Evolutionary conservation across 2,329 filamentous ascomycete species (phyloP).

Genomic region (Arachnomyces sp.): DNA sequence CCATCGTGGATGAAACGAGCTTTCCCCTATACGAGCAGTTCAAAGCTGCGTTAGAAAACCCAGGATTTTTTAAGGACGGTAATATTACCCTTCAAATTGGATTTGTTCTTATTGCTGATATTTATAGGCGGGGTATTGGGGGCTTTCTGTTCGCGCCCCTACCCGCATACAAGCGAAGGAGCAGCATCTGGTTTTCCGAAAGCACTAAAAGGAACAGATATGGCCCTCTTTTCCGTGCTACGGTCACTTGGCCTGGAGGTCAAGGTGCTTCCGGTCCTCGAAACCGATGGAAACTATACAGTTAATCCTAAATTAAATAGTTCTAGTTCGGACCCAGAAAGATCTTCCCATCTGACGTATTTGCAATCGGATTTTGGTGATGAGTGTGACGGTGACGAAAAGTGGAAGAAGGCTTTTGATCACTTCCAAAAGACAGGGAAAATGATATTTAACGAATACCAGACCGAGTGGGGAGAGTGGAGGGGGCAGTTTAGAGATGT

Average conservation of each 20-base stretch:
- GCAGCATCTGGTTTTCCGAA: conserved; percentile 22
- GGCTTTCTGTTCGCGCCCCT: conserved; percentile 41
- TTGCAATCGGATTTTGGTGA: no score
- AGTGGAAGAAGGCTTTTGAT: no score
- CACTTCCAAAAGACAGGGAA: no score
- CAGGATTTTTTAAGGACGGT: conserved; percentile 33
- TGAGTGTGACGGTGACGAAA: no score
- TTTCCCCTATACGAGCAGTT: conserved; percentile 32
- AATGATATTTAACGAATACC: no score
- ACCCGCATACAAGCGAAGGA: conserved; percentile 33
- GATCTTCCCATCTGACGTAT: no score
- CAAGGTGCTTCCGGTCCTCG: conserved; percentile 23
- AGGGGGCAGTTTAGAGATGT: no score
- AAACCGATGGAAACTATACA: background rate
- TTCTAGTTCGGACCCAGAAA: background rate
- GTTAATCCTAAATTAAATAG: background rate
- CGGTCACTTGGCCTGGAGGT: conserved; percentile 24
- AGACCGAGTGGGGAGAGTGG: no score
- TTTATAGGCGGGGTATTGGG: conserved; percentile 38
- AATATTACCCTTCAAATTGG: conserved; percentile 1
- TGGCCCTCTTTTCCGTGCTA: conserved; percentile 35
- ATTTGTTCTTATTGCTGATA: conserved; percentile 1
- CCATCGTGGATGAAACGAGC: conserved; percentile 23
- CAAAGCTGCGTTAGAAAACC: conserved; percentile 21
- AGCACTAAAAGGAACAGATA: conserved; percentile 42